Base-by-base conservation (phyloP, 768 basidiomycete species). In the Leccinum rimulosum region DNA sequence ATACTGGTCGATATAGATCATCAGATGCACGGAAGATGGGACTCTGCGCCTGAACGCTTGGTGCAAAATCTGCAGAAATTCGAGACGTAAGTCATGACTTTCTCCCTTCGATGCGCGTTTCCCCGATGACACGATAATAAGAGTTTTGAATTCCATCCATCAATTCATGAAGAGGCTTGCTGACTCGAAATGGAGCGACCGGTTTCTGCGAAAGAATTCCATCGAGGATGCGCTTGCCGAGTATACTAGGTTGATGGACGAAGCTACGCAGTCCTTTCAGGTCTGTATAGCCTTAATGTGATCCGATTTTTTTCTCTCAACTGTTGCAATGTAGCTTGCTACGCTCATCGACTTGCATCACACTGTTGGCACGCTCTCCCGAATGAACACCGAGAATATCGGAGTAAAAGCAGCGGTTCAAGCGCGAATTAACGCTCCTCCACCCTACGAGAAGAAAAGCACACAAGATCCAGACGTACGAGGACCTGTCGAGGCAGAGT, bases 271-370 rank as follows among this genome's bases (percentile, higher is more conserved):
- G 51, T 75, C 80, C 9, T 81, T 82, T 58, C 80, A 82, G 73
- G 81, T 79, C 3, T 11, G 56, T 36, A 8, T 48, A 7, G 17
- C 45, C 14, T 53, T 30, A 17, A 27, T 27, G 5, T 2, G 2
- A 22, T 22, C 22, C 22, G 22, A 40, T 35, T 43, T 19, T 43
- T 3, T 49, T 22, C 15, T 58, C 14, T 27, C 52, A 25, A 57
- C n/a, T n/a, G 4, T 53, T 12, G 12, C 4, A 22, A 27, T 35
- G 6, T 43, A 82, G 81, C 73, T 81, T 6, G 75, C 78, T 6
- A 77, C 79, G 0, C 73, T 82, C 5, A 80, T 82, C 43, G 75
- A 79, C 51, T 74, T 82, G 17, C 80, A 82, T 61, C 74, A 76
- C 56, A 71, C 76, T 19, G 64, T 80, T 19, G 74, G 70, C 11